Base-by-base conservation (phyloP, 2,329 filamentous ascomycete genomes). In the Aureobasidium musti region DNA sequence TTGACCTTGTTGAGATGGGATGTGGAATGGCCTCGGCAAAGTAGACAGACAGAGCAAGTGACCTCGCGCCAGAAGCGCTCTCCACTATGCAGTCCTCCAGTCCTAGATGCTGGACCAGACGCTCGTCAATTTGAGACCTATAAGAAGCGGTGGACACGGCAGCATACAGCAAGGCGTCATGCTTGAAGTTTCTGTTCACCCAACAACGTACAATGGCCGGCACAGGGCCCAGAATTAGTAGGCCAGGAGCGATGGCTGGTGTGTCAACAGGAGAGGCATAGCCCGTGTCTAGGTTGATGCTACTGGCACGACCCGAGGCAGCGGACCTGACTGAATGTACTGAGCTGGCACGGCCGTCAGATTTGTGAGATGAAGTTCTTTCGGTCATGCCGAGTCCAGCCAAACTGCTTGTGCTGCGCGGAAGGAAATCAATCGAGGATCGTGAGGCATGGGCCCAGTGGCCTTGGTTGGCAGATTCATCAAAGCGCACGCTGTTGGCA, bases 401-500 rank as follows among this genome's bases (percentile, higher is more conserved):
- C 73, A 97, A 83, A 41, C 91, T 89, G 76, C 92, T 96, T 28
- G 88, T 86, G 72, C 74, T 67, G 61, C 94, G 82, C 30, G 91
- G 89, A 47, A 88, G 87, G 71, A 96, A 89, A 66, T 98, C 95
- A 54, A 91, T 87, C 14, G 91, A 94, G 66, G 92, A 89, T 52
- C 94, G 87, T 67, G 89, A 91, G 70, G 87, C 87, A 74, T 96
- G 91, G 43, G 89, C 89, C 86, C 95, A 96, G 76, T 92, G 92
- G 56, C 91, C 90, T 72, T 97, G 92, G 72, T 97, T 87, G 17
- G 94, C 93, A 74, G 92, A 97, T 76, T 98, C 94, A 75, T 98
- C 95, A 73, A 99, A 99, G 43, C 95, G 91, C 71, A 99, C 95
- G 75, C 95, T 98, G 76, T 98, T 98, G 56, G 95, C 94, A 72